Conservation (phyloP, 2,329 filamentous ascomycete genomes). For the Mycosphaerella arachidis region DNA sequence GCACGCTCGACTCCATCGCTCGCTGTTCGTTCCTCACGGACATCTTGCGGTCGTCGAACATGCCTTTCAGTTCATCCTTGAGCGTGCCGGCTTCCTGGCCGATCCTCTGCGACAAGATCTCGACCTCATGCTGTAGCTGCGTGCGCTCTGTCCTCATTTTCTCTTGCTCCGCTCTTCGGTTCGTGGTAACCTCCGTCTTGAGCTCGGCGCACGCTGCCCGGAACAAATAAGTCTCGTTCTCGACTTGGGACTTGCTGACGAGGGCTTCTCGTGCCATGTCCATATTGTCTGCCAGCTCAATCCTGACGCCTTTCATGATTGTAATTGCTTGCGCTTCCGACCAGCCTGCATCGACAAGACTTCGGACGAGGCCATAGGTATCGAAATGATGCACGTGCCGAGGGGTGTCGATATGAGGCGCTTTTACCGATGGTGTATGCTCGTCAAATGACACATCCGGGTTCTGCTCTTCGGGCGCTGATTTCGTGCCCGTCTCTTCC, state of each 20-base stretch:
- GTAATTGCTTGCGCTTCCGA: slow-evolving; percentile 70
- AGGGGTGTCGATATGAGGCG: slow-evolving; percentile 60
- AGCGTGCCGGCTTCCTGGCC: slow-evolving; percentile 76
- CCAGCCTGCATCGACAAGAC: slow-evolving; percentile 69
- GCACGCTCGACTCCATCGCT: slow-evolving; percentile 74
- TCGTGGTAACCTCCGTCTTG: slow-evolving; percentile 77
- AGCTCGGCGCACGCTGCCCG: slow-evolving; percentile 89
- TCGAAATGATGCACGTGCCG: slow-evolving; percentile 96
- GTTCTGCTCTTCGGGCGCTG: slow-evolving; percentile 26
- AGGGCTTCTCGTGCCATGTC: slow-evolving; percentile 73
- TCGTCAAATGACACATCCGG: slow-evolving; percentile 26
- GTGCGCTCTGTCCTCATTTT: slow-evolving; percentile 77
- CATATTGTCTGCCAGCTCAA: slow-evolving; percentile 71
- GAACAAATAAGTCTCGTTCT: slow-evolving; percentile 93
- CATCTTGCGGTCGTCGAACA: slow-evolving; percentile 97
- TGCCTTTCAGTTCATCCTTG: slow-evolving; percentile 86
- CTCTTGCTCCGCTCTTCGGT: slow-evolving; percentile 71
- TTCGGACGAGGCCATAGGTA: slow-evolving; percentile 81
- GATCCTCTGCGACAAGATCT: slow-evolving; percentile 79
- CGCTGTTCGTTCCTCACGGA: slow-evolving; percentile 83
- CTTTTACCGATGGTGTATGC: slow-evolving; percentile 49
- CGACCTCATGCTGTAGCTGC: slow-evolving; percentile 88
- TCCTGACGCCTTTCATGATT: slow-evolving; percentile 87
- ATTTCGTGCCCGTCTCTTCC: slow-evolving; percentile 17
- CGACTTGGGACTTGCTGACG: slow-evolving; percentile 85